A percentile compares a stretch with the other conserved stretches of the same genome.
Evolutionary conservation across 2,329 filamentous ascomycete genomes (phyloP).

Genomic region (Fusarium scirpi): DNA sequence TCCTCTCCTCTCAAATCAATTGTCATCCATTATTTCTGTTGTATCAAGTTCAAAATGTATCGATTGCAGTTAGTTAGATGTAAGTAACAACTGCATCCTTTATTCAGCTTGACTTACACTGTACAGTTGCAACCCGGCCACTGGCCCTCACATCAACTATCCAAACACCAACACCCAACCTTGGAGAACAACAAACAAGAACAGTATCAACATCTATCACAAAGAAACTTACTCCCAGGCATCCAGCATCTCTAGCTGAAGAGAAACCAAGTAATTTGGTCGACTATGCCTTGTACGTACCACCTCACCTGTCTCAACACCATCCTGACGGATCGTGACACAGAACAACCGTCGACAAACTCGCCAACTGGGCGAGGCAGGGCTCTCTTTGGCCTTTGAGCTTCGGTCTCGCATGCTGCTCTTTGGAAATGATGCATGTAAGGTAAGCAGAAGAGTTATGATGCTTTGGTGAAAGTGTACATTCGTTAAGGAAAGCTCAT

Average conservation of each 20-base stretch:
- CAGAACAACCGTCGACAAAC: slow-evolving; percentile 65
- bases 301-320: accelerated
- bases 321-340: accelerated
- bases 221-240: background rate
- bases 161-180: accelerated
- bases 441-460: background rate
- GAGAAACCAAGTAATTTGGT: slow-evolving; percentile 25
- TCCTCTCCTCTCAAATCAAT: background rate
- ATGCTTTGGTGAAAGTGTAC: background rate
- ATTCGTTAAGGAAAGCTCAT: background rate
- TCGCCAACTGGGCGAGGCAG: slow-evolving; percentile 69
- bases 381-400: slow-evolving; percentile 71
- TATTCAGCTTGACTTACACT: slow-evolving; percentile 16
- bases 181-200: background rate
- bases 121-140: slow-evolving; percentile 6
- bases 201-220: background rate
- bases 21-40: accelerated
- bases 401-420: slow-evolving; percentile 73
- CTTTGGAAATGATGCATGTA: slow-evolving; percentile 74
- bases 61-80: slow-evolving; percentile 4
- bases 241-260: slow-evolving; percentile 11
- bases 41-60: background rate
- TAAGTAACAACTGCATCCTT: background rate
- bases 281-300: slow-evolving; percentile 32
- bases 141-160: background rate